These are phyloP conservation scores for Cutaneotrichosporon spelunceum DNA, from an alignment of 1,284 basidiomycete species.

Conservation along the genomic window DNA sequence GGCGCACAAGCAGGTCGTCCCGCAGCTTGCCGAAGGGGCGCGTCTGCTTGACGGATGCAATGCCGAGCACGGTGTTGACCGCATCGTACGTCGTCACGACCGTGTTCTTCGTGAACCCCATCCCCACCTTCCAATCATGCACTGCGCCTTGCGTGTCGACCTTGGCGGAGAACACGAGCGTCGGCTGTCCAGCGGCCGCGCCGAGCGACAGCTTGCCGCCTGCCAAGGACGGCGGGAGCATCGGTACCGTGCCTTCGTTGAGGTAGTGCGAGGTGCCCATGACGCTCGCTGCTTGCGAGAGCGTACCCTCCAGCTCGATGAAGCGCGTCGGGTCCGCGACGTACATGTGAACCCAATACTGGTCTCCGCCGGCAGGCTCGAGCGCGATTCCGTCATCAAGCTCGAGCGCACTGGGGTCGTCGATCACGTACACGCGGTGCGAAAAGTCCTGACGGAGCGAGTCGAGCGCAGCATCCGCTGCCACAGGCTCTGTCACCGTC, in stretches of 20 bases:
- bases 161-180: conserved; percentile 78
- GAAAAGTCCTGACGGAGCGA: conserved; percentile 69
- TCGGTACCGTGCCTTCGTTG: conserved; percentile 62
- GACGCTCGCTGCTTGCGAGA: conserved; percentile 60
- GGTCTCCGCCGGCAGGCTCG: conserved; percentile 60
- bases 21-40: conserved; percentile 36
- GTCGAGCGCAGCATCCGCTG: conserved; percentile 26
- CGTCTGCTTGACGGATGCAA: conserved; percentile 20
- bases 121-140: conserved; percentile 65
- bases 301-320: conserved; percentile 65
- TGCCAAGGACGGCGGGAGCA: conserved; percentile 60
- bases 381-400: conserved; percentile 92
- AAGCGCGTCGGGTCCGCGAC: conserved; percentile 87
- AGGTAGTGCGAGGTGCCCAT: conserved; percentile 62
- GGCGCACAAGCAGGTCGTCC: neutral
- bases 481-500: conserved; percentile 19
- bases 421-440: conserved; percentile 82
- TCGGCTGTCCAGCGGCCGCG: conserved; percentile 52
- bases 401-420: conserved; percentile 76
- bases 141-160: conserved; percentile 65
- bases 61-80: conserved; percentile 62
- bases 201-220: conserved; percentile 62
- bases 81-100: conserved; percentile 65
- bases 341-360: conserved; percentile 83
- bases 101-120: conserved; percentile 70